Conservation (phyloP, 495 filamentous ascomycete genomes). For the Friedmanniomyces endolithicus region DNA sequence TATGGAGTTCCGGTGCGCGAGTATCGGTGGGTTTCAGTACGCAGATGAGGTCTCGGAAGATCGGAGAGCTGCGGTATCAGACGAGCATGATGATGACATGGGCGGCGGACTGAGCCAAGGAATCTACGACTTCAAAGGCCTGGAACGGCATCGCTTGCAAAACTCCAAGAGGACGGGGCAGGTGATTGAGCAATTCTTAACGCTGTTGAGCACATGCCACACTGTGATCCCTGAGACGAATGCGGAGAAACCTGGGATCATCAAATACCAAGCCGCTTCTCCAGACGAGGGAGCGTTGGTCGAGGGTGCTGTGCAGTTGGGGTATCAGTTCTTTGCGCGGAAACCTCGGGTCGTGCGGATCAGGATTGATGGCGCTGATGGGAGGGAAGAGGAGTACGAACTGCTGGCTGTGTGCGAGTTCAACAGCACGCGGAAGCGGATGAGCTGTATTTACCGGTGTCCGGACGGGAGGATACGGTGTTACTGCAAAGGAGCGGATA, state of each 20-base stretch:
- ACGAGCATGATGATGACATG: conserved; percentile 36
- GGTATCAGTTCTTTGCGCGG: conserved; percentile 80
- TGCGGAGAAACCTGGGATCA: conserved; percentile 59
- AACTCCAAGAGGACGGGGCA: conserved; percentile 42
- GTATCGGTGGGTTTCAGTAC: conserved; percentile 88
- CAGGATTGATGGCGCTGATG: conserved; percentile 43
- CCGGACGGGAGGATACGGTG: conserved; percentile 88
- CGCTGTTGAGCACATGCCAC: conserved; percentile 81
- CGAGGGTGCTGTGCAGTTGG: conserved; percentile 73
- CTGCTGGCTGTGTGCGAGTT: conserved; percentile 94
- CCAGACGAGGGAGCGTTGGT: conserved; percentile 96
- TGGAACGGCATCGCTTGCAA: conserved; percentile 31
- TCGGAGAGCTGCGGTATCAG: conserved; percentile 51
- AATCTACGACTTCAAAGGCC: conserved; percentile 73
- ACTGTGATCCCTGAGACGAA: conserved; percentile 90
- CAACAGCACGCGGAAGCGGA: conserved; percentile 93
- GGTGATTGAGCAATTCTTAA: conserved; percentile 80
- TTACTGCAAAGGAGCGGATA: conserved; percentile 96
- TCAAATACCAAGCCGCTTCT: conserved; percentile 97
- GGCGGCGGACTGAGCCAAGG: conserved; percentile 61
- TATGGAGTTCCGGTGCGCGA: conserved; percentile 97
- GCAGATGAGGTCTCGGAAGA: conserved; percentile 89
- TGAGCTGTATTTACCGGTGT: conserved; percentile 94
- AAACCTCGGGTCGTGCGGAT: conserved; percentile 80
- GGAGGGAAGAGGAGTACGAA: conserved; percentile 64